These are phyloP conservation scores for Diplodia corticola DNA, from an alignment of 2,329 filamentous ascomycete species.

Conservation along the genomic window DNA sequence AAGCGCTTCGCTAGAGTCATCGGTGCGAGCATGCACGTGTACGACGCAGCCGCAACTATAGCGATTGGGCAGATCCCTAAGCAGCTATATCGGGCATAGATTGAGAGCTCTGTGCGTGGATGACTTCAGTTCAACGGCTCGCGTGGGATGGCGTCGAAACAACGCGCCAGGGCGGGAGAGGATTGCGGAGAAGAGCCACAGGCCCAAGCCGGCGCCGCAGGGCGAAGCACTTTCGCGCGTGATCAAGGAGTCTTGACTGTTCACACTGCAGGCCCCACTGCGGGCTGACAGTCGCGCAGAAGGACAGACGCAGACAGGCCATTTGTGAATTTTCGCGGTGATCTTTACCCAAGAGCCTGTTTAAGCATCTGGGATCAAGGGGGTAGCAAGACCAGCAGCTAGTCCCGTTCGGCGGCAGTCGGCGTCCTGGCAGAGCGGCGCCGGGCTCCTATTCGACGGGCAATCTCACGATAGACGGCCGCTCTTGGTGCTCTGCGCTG, in stretches of 20 bases:
- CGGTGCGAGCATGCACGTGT: not conserved
- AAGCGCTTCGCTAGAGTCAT: not conserved
- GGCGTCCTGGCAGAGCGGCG: conserved; percentile 17
- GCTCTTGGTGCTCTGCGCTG: not conserved
- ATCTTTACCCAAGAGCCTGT: conserved; percentile 12
- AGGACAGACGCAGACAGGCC: not conserved
- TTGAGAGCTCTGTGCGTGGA: conserved; percentile 4
- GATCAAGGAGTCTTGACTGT: conserved; percentile 20
- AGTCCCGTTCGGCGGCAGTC: conserved; percentile 19
- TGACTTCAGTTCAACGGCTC: conserved; percentile 7
- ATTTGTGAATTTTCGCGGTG: conserved; percentile 3
- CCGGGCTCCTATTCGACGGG: conserved; percentile 17
- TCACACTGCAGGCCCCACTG: conserved; percentile 7
- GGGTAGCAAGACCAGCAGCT: conserved; percentile 14
- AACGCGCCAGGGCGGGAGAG: not conserved
- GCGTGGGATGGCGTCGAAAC: conserved; percentile 10
- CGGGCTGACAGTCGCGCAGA: conserved; percentile 3
- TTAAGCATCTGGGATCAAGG: conserved; percentile 18
- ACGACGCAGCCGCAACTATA: not conserved
- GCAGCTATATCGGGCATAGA: conserved; percentile 14
- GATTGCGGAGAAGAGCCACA: not conserved
- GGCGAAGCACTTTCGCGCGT: conserved; percentile 15
- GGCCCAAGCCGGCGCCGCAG: conserved; percentile 7
- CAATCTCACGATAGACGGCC: conserved; percentile 19
- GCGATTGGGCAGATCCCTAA: not conserved